A percentile compares a stretch with the other conserved stretches of the same genome.
These are phyloP conservation scores for Wallacemonas sp. DNA, from an alignment of 208 protist genomes.

Conservation along the genomic window DNA sequence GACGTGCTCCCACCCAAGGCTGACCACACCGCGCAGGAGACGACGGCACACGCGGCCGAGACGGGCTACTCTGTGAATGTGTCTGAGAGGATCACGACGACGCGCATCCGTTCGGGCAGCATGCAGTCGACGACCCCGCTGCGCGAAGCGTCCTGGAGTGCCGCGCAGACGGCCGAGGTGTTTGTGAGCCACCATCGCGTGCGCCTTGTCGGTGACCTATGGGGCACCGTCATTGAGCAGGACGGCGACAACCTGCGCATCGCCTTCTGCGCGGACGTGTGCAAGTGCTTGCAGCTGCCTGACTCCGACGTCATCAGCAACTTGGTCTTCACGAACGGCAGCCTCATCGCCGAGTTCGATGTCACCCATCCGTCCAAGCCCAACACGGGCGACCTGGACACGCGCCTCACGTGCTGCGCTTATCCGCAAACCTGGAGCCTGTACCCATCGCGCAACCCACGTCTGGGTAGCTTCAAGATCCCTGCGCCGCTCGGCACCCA, in stretches of 20 bases:
- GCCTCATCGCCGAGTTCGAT: conserved; percentile 13
- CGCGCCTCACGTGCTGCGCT: conserved; percentile 14
- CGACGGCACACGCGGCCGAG: neutral
- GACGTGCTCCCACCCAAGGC: too few species aligned
- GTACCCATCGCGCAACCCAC: conserved; percentile 11
- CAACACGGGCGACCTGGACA: conserved; percentile 4
- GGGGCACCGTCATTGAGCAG: conserved; percentile 3
- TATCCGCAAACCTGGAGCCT: neutral
- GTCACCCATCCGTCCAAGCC: neutral
- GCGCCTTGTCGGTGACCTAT: conserved; percentile 12
- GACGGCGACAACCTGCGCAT: conserved; percentile 6
- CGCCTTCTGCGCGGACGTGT: conserved; percentile 9
- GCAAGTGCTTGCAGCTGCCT: conserved; percentile 12
- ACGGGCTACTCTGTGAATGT: neutral
- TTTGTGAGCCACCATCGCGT: conserved; percentile 5
- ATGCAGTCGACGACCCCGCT: neutral
- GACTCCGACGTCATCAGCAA: neutral
- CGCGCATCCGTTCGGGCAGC: neutral
- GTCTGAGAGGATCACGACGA: neutral
- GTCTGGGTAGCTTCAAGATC: neutral
- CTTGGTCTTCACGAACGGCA: conserved; percentile 8
- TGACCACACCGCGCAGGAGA: too few species aligned
- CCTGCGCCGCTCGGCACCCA: neutral
- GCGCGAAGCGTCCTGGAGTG: neutral
- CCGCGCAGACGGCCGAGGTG: neutral